phyloP scores from a whole-genome alignment of 116 monocot species.

The Cymodocea nodosa region DNA sequence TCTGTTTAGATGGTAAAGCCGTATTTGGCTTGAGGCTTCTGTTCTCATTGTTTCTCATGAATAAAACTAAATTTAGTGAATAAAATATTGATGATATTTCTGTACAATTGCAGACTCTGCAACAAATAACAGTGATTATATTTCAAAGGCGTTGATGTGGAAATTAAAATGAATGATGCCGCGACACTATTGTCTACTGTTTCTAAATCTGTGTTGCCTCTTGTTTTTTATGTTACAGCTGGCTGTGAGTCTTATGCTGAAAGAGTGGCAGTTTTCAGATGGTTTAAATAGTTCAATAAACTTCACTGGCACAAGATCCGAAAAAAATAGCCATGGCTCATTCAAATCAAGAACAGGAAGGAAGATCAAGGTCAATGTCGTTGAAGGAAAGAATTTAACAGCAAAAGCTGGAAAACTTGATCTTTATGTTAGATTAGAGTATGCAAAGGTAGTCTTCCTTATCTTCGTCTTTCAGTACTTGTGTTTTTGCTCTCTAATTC shows the following conservation, averaged over 20 bases:
- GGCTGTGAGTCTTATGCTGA: conserved; percentile 49
- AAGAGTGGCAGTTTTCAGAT: conserved; percentile 99
- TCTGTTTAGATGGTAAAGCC: too few relatives aligned
- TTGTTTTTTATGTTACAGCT: conserved; percentile 32
- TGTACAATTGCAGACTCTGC: too few relatives aligned
- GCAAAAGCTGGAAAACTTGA: conserved; percentile 74
- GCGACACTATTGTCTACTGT: too few relatives aligned
- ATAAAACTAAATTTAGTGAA: too few relatives aligned
- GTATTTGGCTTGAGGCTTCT: too few relatives aligned
- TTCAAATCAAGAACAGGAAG: conserved; percentile 55
- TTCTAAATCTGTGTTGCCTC: too few relatives aligned
- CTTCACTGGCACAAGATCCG: conserved; percentile 13
- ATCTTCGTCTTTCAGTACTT: background rate
- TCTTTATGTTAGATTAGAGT: conserved; percentile 78
- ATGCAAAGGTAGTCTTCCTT: conserved; percentile 64
- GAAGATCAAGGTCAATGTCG: conserved; percentile 55
- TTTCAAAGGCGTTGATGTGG: too few relatives aligned
- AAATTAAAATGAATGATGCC: too few relatives aligned
- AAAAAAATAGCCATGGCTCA: conserved; percentile 22
- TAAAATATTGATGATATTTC: too few relatives aligned
- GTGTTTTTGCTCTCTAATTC: too few relatives aligned
- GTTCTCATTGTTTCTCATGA: too few relatives aligned
- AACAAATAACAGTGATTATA: too few relatives aligned
- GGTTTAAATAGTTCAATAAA: conserved; percentile 29
- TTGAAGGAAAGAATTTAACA: conserved; percentile 53